Evolutionary conservation across 768 basidiomycete species (phyloP).

Genomic region (Mrakia blollopis): DNA sequence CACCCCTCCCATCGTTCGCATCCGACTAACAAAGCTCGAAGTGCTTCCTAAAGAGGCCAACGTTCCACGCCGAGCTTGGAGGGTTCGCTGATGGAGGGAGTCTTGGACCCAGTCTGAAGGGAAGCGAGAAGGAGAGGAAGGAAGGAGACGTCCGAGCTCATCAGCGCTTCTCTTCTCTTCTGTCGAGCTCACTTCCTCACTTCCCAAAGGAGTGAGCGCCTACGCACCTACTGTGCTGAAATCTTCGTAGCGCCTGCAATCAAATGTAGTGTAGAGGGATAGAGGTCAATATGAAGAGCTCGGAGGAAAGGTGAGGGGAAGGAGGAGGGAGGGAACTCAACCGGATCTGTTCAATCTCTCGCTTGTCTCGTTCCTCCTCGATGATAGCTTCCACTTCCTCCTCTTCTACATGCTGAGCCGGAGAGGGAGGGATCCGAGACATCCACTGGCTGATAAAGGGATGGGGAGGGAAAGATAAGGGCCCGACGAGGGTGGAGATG

Average conservation of each 20-base stretch:
- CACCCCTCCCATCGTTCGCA: conserved; percentile 39
- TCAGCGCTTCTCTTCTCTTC: no score
- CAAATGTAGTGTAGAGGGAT: not conserved
- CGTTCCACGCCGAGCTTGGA: conserved; percentile 49
- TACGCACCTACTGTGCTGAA: conserved; percentile 83
- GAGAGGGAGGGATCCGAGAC: not conserved
- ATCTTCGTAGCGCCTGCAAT: conserved; percentile 78
- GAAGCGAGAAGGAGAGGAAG: not conserved
- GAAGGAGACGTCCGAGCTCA: conserved; percentile 32
- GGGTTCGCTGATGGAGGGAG: conserved; percentile 77
- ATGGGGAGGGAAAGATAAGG: not conserved
- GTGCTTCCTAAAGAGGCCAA: conserved; percentile 52
- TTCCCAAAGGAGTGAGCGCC: not conserved
- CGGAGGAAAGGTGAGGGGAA: not conserved
- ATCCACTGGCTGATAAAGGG: not conserved
- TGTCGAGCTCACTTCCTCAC: not conserved
- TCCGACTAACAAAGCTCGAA: conserved; percentile 45
- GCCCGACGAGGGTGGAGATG: not conserved
- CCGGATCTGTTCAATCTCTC: conserved; percentile 36
- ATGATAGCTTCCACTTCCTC: conserved; percentile 37
- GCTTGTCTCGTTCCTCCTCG: conserved; percentile 33
- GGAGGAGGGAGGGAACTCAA: not conserved
- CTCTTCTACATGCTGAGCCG: conserved; percentile 14
- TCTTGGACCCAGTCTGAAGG: conserved; percentile 91
- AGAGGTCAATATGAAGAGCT: not conserved